phyloP scores from a whole-genome alignment of 192 early-diverging fungal species.

The Coemansia sp. region DNA sequence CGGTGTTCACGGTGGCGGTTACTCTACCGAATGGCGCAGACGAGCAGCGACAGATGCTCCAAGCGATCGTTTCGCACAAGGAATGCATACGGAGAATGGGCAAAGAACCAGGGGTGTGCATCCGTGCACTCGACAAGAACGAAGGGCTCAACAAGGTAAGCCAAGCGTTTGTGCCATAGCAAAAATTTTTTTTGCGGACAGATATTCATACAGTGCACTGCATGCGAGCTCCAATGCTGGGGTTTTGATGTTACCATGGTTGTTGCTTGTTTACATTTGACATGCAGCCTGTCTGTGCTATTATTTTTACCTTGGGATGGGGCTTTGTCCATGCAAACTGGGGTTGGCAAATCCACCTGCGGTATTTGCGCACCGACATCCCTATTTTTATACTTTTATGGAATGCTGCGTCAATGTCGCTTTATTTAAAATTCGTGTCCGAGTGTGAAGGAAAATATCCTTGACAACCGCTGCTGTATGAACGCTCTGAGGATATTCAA shows the following conservation, averaged over 20 bases:
- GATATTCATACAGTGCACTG: neutral
- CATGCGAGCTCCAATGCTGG: neutral
- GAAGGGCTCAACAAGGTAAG: constrained; percentile 21
- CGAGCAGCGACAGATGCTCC: constrained; percentile 5
- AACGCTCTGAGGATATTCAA: neutral
- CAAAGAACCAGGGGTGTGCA: constrained; percentile 32
- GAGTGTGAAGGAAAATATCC: neutral
- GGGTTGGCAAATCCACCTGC: neutral
- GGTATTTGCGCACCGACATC: no score
- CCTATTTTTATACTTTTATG: no score
- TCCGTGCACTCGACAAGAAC: constrained; percentile 14
- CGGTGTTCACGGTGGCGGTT: constrained; percentile 17
- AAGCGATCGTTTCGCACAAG: constrained; percentile 18
- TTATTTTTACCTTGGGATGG: neutral
- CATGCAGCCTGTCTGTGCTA: neutral
- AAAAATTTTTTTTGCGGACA: neutral
- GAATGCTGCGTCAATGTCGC: neutral
- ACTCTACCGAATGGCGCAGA: neutral
- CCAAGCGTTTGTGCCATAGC: neutral
- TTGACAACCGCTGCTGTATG: neutral
- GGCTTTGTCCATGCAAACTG: neutral
- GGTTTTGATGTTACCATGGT: neutral
- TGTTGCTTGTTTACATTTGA: neutral
- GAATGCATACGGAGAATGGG: constrained; percentile 28
- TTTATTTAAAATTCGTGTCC: neutral